These are phyloP conservation scores for Globisporangium uncinulatum DNA, from an alignment of 352 stramenopile species.

Conservation along the genomic window DNA sequence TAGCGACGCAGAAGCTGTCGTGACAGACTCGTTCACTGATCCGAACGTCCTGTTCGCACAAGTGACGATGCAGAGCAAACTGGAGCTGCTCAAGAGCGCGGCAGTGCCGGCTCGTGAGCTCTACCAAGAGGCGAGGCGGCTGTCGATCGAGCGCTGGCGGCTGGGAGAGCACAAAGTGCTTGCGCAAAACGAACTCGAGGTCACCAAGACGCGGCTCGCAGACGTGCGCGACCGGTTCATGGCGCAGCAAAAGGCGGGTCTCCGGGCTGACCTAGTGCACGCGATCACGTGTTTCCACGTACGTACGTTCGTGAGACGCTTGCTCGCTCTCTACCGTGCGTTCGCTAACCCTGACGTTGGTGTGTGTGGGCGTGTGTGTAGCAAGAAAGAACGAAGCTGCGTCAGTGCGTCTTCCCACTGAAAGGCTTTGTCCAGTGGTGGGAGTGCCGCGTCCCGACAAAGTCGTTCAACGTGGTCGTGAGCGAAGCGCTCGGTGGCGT, in stretches of 20 bases:
- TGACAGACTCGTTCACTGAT: conserved; percentile 24
- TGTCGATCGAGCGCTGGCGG: conserved; percentile 60
- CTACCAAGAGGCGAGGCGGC: conserved; percentile 42
- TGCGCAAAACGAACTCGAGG: conserved; percentile 54
- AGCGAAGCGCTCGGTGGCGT: conserved; percentile 17
- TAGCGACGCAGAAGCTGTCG: neutral
- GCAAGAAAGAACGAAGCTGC: conserved; percentile 44
- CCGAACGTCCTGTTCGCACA: conserved; percentile 34
- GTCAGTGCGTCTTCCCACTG: conserved; percentile 49
- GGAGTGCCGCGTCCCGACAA: conserved; percentile 28
- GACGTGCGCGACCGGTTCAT: conserved; percentile 47
- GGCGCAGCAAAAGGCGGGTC: conserved; percentile 35
- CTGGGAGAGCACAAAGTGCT: conserved; percentile 37
- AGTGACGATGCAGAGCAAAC: conserved; percentile 57
- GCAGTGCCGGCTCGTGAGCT: conserved; percentile 46
- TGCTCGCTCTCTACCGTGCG: too few species aligned
- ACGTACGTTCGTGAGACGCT: conserved; percentile 3
- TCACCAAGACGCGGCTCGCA: conserved; percentile 43
- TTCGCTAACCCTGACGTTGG: neutral
- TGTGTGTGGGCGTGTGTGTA: conserved; percentile 8
- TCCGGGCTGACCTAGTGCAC: conserved; percentile 37
- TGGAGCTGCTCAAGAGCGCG: conserved; percentile 50
- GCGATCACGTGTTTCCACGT: conserved; percentile 45
- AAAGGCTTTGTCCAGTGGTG: conserved; percentile 69
- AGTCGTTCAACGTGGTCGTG: conserved; percentile 30